A percentile compares a stretch with the other conserved stretches of the same genome.
phyloP scores from a whole-genome alignment of 163 green algal species.

The Botryococcus braunii region DNA sequence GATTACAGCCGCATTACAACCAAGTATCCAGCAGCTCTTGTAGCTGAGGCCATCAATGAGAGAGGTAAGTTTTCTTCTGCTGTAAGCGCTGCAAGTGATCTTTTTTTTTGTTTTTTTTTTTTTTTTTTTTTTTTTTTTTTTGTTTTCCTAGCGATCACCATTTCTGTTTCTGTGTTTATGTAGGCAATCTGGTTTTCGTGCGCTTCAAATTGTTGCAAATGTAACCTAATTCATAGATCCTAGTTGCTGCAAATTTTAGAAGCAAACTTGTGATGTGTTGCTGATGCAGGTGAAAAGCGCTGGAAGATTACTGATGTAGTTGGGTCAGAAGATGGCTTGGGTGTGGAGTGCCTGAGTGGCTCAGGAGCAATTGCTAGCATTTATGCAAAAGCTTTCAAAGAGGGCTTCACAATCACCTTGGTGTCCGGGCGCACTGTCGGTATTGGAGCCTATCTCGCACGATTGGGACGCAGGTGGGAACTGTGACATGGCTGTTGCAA shows the following conservation, averaged over 20 bases:
- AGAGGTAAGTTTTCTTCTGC: background rate
- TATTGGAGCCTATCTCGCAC: slow-evolving; percentile 97
- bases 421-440: slow-evolving; percentile 89
- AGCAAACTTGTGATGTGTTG: too few species aligned
- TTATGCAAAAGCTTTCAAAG: slow-evolving; percentile 51
- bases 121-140: too few species aligned
- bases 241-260: too few species aligned
- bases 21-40: slow-evolving; percentile 1
- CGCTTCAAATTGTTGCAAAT: too few species aligned
- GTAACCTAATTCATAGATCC: too few species aligned
- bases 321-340: slow-evolving; percentile 87
- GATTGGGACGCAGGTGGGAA: slow-evolving; percentile 59
- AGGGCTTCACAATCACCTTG: slow-evolving; percentile 92
- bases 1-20: slow-evolving; percentile 58
- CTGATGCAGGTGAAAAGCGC: slow-evolving; percentile 37
- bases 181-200: too few species aligned
- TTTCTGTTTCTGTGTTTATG: too few species aligned
- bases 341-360: slow-evolving; percentile 92
- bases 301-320: slow-evolving; percentile 84
- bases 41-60: slow-evolving; percentile 7
- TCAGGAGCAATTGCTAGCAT: slow-evolving; percentile 80
- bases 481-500: too few species aligned
- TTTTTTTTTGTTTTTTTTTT: too few species aligned
- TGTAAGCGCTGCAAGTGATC: background rate
- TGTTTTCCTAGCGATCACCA: too few species aligned